A percentile compares a stretch with the other conserved stretches of the same genome.
Evolutionary conservation across 306 rosid species (phyloP).

Genomic region (Carpinus viminea): DNA sequence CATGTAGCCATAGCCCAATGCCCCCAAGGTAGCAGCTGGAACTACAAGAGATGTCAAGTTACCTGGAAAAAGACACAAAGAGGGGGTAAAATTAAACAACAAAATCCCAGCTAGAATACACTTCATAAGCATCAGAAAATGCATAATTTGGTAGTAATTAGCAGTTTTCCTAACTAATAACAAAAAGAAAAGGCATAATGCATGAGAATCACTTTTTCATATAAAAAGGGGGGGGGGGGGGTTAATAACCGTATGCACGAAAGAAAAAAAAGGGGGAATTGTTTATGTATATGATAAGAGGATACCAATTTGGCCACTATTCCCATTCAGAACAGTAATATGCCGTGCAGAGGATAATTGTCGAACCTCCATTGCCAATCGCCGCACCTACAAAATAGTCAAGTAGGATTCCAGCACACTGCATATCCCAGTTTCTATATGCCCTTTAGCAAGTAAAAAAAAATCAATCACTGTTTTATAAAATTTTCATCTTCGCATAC

Average conservation of each 20-base stretch:
- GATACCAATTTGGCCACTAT: slow-evolving; percentile 55
- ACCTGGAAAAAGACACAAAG: slow-evolving; percentile 46
- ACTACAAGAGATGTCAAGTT: slow-evolving; percentile 61
- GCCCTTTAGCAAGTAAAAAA: background rate
- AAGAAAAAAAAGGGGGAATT: background rate
- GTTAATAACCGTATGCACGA: too few species aligned
- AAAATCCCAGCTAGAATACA: background rate
- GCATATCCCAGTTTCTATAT: slow-evolving; percentile 1
- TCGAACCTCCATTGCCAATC: slow-evolving; percentile 68
- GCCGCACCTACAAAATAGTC: slow-evolving; percentile 58
- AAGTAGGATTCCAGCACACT: slow-evolving; percentile 6
- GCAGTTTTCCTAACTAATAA: background rate
- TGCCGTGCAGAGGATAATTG: slow-evolving; percentile 46
- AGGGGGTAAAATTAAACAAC: background rate
- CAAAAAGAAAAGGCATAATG: background rate
- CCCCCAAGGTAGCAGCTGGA: slow-evolving; percentile 87
- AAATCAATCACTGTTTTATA: background rate
- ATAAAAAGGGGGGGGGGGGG: background rate
- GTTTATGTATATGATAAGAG: slow-evolving; percentile 9
- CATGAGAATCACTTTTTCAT: background rate
- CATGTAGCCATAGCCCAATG: slow-evolving; percentile 92
- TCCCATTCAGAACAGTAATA: slow-evolving; percentile 69
- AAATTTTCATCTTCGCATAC: slow-evolving; percentile 27
- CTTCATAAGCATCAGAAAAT: background rate
- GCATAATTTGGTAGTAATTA: background rate